A percentile compares a stretch with the other conserved stretches of the same genome.
These are phyloP conservation scores for Solanum tacnaense DNA, from an alignment of 257 asterid genomes.

Conservation along the genomic window DNA sequence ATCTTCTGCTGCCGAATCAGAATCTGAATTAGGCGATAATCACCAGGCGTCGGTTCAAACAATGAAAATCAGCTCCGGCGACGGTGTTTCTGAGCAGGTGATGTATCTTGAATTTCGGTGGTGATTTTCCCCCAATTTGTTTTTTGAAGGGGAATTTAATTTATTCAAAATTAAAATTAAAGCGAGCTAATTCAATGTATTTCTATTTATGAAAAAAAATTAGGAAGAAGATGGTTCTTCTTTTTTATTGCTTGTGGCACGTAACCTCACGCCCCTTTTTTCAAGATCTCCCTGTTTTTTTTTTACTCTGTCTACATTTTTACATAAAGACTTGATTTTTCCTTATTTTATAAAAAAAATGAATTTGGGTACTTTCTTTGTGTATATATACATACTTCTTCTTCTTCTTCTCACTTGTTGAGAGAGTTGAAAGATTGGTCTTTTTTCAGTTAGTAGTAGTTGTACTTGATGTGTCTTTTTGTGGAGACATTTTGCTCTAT, in stretches of 20 bases:
- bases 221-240: not conserved
- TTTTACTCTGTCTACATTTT: conserved; percentile 29
- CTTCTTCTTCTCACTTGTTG: not conserved
- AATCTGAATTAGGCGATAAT: conserved; percentile 31
- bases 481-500: conserved; percentile 21
- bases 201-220: not conserved
- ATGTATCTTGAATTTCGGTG: not conserved
- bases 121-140: not conserved
- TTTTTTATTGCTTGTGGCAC: not conserved
- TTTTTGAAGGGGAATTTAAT: not conserved
- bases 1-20: conserved; percentile 24
- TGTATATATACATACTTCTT: not conserved
- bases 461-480: conserved; percentile 4
- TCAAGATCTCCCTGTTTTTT: conserved; percentile 11
- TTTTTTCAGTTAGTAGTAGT: not conserved
- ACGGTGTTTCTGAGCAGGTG: conserved; percentile 48
- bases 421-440: not conserved
- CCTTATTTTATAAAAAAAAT: not conserved
- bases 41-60: conserved; percentile 24
- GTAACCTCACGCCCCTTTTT: not conserved
- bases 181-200: not conserved
- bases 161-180: not conserved
- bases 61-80: conserved; percentile 42
- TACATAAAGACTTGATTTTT: not conserved
- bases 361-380: not conserved